Evolutionary conservation across 306 rosid species (phyloP).

Genomic region (Acacia confusa): DNA sequence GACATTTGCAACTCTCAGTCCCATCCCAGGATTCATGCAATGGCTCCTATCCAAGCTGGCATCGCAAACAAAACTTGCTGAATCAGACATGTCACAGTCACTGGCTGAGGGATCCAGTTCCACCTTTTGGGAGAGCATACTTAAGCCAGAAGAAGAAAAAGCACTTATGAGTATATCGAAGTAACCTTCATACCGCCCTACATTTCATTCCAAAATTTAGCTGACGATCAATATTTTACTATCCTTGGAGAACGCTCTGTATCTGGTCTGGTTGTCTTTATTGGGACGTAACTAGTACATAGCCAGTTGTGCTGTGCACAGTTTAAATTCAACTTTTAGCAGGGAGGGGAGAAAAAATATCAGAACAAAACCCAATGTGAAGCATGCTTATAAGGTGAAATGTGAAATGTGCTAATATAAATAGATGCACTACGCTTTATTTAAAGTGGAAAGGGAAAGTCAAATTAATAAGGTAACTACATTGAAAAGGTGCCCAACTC

Average conservation of each 20-base stretch:
- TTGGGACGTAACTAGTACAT: background rate
- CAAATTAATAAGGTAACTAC: background rate
- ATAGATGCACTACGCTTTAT: background rate
- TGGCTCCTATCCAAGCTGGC: slow-evolving; percentile 91
- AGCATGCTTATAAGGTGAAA: background rate
- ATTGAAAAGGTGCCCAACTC: slow-evolving; percentile 8
- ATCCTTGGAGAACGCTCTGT: slow-evolving; percentile 23
- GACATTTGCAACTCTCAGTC: slow-evolving; percentile 95
- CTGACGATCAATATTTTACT: background rate
- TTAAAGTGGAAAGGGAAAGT: slow-evolving; percentile 13
- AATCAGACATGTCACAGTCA: slow-evolving; percentile 46
- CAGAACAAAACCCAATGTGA: background rate
- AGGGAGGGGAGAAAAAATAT: background rate
- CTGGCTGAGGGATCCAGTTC: slow-evolving; percentile 52
- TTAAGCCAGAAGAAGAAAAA: slow-evolving; percentile 74
- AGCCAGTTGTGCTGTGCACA: background rate
- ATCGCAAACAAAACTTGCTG: slow-evolving; percentile 61
- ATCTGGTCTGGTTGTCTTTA: slow-evolving; percentile 3
- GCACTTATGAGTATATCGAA: slow-evolving; percentile 59
- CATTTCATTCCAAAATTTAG: slow-evolving; percentile 7
- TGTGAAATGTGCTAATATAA: background rate
- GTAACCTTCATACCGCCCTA: slow-evolving; percentile 45
- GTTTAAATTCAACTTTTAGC: background rate
- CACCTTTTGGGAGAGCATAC: slow-evolving; percentile 77
- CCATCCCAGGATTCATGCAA: slow-evolving; percentile 90